Evolutionary conservation across 2,329 filamentous ascomycete genomes (phyloP).

Genomic region (Phaeosphaeriaceae sp.): DNA sequence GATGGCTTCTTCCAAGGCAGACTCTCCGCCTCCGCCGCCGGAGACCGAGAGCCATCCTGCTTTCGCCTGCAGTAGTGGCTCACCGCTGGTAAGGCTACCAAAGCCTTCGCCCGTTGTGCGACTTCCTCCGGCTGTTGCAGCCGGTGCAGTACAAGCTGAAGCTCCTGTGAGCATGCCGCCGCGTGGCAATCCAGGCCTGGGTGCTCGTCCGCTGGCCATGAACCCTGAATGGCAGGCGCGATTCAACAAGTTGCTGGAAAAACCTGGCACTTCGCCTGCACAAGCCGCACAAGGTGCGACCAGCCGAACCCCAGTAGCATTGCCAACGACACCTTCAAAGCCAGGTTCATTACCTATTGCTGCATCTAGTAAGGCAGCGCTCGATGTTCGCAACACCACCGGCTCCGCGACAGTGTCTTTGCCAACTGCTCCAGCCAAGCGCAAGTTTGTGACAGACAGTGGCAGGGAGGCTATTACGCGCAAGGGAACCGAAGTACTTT

Average conservation of each 20-base stretch:
- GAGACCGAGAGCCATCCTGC: constrained; percentile 76
- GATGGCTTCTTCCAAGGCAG: constrained; percentile 28
- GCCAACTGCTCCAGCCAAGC: constrained; percentile 50
- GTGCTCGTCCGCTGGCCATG: constrained; percentile 49
- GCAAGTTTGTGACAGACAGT: constrained; percentile 34
- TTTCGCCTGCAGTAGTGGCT: constrained; percentile 70
- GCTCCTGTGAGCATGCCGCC: constrained; percentile 51
- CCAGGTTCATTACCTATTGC: constrained; percentile 64
- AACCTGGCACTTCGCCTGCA: constrained; percentile 50
- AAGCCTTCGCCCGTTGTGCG: constrained; percentile 78
- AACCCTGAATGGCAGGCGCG: constrained; percentile 76
- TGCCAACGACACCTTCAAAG: constrained; percentile 46
- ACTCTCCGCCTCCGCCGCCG: constrained; percentile 63
- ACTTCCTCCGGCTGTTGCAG: constrained; percentile 68
- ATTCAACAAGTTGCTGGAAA: constrained; percentile 79
- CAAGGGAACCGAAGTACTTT: constrained; percentile 50
- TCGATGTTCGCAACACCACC: constrained; percentile 57
- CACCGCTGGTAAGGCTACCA: constrained; percentile 74
- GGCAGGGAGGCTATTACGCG: constrained; percentile 49
- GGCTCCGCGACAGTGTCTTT: constrained; percentile 74
- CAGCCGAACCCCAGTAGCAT: constrained; percentile 25
- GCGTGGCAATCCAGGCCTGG: constrained; percentile 34
- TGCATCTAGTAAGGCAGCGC: constrained; percentile 68
- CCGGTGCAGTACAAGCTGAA: constrained; percentile 45
- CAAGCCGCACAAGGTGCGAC: constrained; percentile 37